Evolutionary conservation across 2,329 filamentous ascomycete species (phyloP), one percentile per base, ranked within the genome.

Genomic region (Neonectria sp.): DNA sequence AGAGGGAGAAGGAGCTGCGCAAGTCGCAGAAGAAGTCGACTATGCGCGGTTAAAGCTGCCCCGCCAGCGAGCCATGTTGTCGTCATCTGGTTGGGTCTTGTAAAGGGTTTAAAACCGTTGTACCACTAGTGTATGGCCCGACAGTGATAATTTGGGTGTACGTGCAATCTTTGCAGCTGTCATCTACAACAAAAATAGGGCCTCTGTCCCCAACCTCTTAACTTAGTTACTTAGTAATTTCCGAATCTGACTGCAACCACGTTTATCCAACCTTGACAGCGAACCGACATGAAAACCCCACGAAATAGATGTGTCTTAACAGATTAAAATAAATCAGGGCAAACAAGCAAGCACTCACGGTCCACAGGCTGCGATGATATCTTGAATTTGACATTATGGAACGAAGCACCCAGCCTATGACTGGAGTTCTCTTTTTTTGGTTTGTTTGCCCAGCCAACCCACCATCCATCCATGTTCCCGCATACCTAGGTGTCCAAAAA

Each of bases 1-100:
- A 95, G 86, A 89, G 87, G 75, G 92, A 94, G 79, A 93, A 92
- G 87, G 92, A 92, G 82, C 66, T 87, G 77, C 86, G 87, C 75
- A 87, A 84, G 80, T 80, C 80, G 33, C 81, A 84, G 72, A 89
- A 87, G 84, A 88, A 85, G 81, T 81, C 84, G 79, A 89, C 87
- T 7, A 79, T 84, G 72, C 83, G 88, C 45, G 88, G 79, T 33
- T 89, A 82, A 73, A 60, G 31, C 25, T 40, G 37, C 27, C 27
- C 12, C 13, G 43, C 29, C 27, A 57, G 37, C n/a, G 35, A 17
- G 35, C 17, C 21, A 21, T 56, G 63, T 21, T 27, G 43, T 56
- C 27, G 24, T 37, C 12, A 12, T 17, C 31, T 29, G 63, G 45
- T 33, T 15, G 65, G 67, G 37, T 68, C 45, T 37, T 72, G 68